Percentiles rank a stretch among this genome's conserved stretches.
Conservation (phyloP, 2,329 filamentous ascomycete genomes). For the Gyromitra esculenta region DNA sequence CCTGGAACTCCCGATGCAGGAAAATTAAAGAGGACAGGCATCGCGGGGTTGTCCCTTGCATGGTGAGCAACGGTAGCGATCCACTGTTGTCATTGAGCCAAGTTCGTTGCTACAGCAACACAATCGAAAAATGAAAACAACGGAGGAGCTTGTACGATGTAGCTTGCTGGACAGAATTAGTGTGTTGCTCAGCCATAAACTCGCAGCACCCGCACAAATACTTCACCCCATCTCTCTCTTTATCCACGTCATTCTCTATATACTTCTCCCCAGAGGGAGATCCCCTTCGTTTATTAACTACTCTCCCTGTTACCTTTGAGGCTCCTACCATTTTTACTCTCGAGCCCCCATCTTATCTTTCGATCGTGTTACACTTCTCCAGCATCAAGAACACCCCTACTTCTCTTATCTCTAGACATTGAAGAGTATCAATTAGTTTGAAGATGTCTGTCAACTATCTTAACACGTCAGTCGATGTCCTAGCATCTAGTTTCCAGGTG, state of each 20-base stretch:
- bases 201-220: constrained; percentile 5
- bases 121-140: constrained; percentile 33
- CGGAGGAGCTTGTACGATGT: constrained; percentile 18
- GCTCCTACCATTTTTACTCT: not conserved
- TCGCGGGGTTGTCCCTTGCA: constrained; percentile 4
- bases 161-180: constrained; percentile 27
- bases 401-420: constrained; percentile 15
- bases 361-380: constrained; percentile 13
- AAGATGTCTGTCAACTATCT: constrained; percentile 47
- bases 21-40: constrained; percentile 3
- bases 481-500: constrained; percentile 90
- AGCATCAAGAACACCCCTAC: constrained; percentile 1
- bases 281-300: constrained; percentile 9
- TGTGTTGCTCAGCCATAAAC: constrained; percentile 15
- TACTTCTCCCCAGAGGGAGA: constrained; percentile 7
- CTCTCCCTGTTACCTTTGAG: constrained; percentile 6
- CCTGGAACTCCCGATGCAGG: not conserved
- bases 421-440: constrained; percentile 10
- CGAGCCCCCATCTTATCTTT: constrained; percentile 15
- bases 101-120: constrained; percentile 32
- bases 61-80: not conserved
- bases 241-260: constrained; percentile 26
- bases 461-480: constrained; percentile 58
- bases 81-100: constrained; percentile 2
- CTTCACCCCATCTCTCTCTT: not conserved